Evolutionary conservation across 106 monocot species (phyloP).

Genomic region (Alisma plantagoaquatica): DNA sequence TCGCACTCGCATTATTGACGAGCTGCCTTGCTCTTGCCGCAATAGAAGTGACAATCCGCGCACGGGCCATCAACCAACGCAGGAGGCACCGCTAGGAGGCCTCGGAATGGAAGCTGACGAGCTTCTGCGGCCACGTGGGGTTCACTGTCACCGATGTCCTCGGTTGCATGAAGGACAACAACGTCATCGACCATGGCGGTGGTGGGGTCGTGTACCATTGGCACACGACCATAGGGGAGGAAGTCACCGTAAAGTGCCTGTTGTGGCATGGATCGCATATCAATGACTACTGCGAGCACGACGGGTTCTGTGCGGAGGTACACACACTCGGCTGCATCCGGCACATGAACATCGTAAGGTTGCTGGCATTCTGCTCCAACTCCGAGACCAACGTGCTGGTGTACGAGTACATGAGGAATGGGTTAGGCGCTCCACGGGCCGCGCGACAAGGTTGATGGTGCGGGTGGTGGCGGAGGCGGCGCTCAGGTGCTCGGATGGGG

Average conservation of each 20-base stretch:
- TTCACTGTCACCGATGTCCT: slow-evolving; percentile 53
- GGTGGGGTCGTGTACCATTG: slow-evolving; percentile 80
- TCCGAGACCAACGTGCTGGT: slow-evolving; percentile 37
- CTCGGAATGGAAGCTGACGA: slow-evolving; percentile 51
- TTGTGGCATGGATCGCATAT: slow-evolving; percentile 28
- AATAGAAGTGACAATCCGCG: slow-evolving; percentile 35
- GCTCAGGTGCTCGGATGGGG: slow-evolving; percentile 72
- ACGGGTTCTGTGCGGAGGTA: slow-evolving; percentile 87
- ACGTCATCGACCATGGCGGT: slow-evolving; percentile 78
- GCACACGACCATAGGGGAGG: slow-evolving; percentile 24
- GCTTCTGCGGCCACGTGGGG: slow-evolving; percentile 55
- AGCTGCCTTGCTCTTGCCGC: slow-evolving; percentile 54
- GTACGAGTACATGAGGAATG: slow-evolving; percentile 92
- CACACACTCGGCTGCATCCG: slow-evolving; percentile 76
- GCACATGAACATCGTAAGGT: slow-evolving; percentile 84
- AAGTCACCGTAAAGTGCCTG: slow-evolving; percentile 69
- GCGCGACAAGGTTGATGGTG: slow-evolving; percentile 39
- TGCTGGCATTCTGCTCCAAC: slow-evolving; percentile 80
- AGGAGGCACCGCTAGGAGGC: neutral
- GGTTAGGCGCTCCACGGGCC: slow-evolving; percentile 82
- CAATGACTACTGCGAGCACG: slow-evolving; percentile 33
- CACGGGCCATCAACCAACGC: slow-evolving; percentile 28
- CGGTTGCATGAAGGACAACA: slow-evolving; percentile 87
- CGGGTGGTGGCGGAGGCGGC: too few relatives aligned
- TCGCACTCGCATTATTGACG: slow-evolving; percentile 58